These are phyloP conservation scores for Mortierella sp. DNA, from an alignment of 371 early-diverging fungal genomes.

Conservation along the genomic window DNA sequence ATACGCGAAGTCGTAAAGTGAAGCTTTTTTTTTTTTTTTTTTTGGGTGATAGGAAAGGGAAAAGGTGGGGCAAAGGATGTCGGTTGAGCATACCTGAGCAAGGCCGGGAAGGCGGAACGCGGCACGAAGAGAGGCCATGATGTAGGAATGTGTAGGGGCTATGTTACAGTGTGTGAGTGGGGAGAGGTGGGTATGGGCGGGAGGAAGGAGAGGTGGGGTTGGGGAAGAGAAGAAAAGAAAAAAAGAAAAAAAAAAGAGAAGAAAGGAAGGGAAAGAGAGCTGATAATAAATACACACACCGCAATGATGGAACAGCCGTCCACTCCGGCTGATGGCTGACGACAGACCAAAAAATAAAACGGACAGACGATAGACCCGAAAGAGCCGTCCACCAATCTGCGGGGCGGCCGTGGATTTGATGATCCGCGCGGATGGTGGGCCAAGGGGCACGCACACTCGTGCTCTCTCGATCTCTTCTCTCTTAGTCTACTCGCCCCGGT, in stretches of 20 bases:
- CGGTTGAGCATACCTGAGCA: conserved; percentile 32
- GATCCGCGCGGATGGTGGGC: too few relatives aligned
- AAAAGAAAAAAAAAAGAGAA: conserved; percentile 7
- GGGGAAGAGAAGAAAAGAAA: conserved; percentile 8
- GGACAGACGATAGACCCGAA: too few relatives aligned
- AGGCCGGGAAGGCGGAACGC: conserved; percentile 33
- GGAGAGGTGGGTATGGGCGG: not conserved
- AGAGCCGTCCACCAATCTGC: too few relatives aligned
- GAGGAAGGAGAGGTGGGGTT: not conserved
- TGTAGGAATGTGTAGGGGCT: not conserved
- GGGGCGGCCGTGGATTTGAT: too few relatives aligned
- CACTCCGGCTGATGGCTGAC: not conserved
- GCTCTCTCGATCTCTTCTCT: too few relatives aligned
- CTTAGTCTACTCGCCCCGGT: too few relatives aligned
- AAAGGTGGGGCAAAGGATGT: too few relatives aligned
- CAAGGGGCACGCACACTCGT: too few relatives aligned
- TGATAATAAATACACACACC: not conserved
- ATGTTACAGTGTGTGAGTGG: too few relatives aligned
- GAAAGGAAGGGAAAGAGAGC: not conserved
- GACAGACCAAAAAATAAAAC: too few relatives aligned
- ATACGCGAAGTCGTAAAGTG: not conserved
- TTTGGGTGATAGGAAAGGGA: too few relatives aligned
- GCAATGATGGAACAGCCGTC: not conserved
- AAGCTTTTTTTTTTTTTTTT: too few relatives aligned
- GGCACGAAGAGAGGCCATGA: conserved; percentile 35